A percentile compares a stretch with the other conserved stretches of the same genome.
Evolutionary conservation across 139 green algal genomes (phyloP).

Genomic region (Chlorella sp.): DNA sequence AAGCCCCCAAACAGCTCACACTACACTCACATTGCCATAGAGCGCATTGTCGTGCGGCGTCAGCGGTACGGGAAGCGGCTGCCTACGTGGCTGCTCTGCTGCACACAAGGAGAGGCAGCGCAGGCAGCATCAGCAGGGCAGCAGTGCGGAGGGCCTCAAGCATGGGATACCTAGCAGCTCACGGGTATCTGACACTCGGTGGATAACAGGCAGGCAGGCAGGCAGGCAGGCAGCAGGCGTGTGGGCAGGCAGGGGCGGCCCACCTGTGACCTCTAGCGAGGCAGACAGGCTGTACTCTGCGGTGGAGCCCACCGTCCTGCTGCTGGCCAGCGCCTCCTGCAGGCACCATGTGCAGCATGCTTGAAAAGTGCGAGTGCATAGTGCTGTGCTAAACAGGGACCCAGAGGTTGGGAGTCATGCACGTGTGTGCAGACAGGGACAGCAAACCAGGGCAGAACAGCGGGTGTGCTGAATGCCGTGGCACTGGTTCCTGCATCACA

Average conservation of each 20-base stretch:
- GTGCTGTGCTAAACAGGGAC: not conserved
- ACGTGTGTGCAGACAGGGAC: no score
- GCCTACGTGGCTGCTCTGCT: not conserved
- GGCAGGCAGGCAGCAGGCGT: not conserved
- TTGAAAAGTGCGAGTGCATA: no score
- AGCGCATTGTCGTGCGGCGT: slow-evolving; percentile 24
- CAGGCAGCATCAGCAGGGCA: not conserved
- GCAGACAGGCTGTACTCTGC: slow-evolving; percentile 9
- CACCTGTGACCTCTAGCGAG: not conserved
- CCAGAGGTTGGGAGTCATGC: not conserved
- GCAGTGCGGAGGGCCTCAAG: not conserved
- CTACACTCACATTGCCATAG: not conserved
- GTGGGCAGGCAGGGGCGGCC: not conserved
- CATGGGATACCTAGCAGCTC: no score
- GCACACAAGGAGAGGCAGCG: not conserved
- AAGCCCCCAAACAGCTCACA: not conserved
- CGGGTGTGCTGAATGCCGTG: no score
- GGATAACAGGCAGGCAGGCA: no score
- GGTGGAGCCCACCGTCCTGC: not conserved
- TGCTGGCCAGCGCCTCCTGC: not conserved
- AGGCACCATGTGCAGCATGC: not conserved
- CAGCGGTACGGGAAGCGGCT: not conserved
- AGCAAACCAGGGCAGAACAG: no score
- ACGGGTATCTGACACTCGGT: no score
- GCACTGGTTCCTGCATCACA: not conserved